These are phyloP conservation scores for Dioscorea zingiberensis DNA, from an alignment of 106 monocot species.

Conservation along the genomic window DNA sequence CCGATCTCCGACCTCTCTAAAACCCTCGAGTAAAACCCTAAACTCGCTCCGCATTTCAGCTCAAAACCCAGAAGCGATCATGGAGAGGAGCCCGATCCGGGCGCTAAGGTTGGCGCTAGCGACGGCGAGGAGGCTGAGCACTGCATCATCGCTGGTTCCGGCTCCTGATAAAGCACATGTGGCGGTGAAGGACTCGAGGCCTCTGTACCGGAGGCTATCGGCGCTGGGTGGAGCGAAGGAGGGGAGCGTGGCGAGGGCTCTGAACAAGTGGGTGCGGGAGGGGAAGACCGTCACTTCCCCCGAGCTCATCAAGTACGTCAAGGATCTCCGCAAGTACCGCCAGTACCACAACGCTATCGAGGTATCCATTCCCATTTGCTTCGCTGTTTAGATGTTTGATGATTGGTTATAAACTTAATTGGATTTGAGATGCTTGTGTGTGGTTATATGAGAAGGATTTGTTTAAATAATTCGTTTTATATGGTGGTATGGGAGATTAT, in stretches of 20 bases:
- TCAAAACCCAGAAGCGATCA: too few relatives aligned
- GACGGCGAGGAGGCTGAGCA: constrained; percentile 16
- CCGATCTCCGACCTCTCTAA: too few relatives aligned
- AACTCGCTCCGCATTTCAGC: too few relatives aligned
- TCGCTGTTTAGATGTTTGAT: not conserved
- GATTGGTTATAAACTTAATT: too few relatives aligned
- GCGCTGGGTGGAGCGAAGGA: constrained; percentile 21
- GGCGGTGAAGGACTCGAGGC: constrained; percentile 4
- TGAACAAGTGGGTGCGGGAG: constrained; percentile 44
- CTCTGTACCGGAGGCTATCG: constrained; percentile 45
- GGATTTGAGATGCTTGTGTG: not conserved
- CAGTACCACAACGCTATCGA: constrained; percentile 27
- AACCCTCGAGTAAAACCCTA: too few relatives aligned
- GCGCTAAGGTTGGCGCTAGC: not conserved
- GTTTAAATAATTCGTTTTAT: not conserved
- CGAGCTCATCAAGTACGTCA: constrained; percentile 28
- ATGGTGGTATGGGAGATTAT: not conserved
- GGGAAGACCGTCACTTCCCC: constrained; percentile 23
- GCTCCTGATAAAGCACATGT: not conserved
- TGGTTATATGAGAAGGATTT: not conserved
- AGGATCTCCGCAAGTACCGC: constrained; percentile 40
- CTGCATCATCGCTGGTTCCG: not conserved
- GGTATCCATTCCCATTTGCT: constrained; percentile 9
- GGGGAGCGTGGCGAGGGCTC: constrained; percentile 41
- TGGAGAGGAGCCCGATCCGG: not conserved